Evolutionary conservation across 2,329 filamentous ascomycete species (phyloP), one percentile per base, ranked within the genome.

Genomic region (Talaromyces sp.): DNA sequence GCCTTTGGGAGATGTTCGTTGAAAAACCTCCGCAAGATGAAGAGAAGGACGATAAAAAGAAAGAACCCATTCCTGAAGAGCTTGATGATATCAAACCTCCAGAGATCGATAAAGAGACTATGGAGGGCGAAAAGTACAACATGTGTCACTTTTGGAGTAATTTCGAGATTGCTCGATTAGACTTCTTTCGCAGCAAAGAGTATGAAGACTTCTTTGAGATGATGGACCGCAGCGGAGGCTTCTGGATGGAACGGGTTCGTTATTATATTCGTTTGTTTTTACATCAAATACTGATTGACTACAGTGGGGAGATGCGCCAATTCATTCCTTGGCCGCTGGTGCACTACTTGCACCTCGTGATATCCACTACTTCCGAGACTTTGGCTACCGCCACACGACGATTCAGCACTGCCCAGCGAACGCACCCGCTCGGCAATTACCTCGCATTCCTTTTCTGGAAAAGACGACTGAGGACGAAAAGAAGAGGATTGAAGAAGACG

Each of bases 141-240:
- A 99, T 99, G 95, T 99, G 95, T 78, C 95, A 99, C 83, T 99
- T 97, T 83, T 99, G 95, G 95, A 97, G 93, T 78, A 99, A 99
- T 78, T 99, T 99, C 71, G 95, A 99, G 79, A 99, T 99, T 80
- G 95, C 95, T 14, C 88, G 89, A 66, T 86, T 99, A 67, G 90
- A 92, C 80, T 99, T 93, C 88, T 98, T 98, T 86, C 88, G 95
- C 71, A 97, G 93, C 83, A 94, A 97, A 80, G 91, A 93, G 75
- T 99, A 99, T 76, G 90, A 96, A 72, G 95, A 97, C 70, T 99
- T 99, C 79, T 99, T 99, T 78, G 85, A 97, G 73, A 96, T 96
- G 90, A 97, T 99, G 94, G 95, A 99, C 76, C 89, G 89, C 68
- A 97, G 93, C 76, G 95, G 95, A 69, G 95, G 95, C 57, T 99